Evolutionary conservation across 441 rosid genomes (phyloP).

Genomic region (Brassica balearica): DNA sequence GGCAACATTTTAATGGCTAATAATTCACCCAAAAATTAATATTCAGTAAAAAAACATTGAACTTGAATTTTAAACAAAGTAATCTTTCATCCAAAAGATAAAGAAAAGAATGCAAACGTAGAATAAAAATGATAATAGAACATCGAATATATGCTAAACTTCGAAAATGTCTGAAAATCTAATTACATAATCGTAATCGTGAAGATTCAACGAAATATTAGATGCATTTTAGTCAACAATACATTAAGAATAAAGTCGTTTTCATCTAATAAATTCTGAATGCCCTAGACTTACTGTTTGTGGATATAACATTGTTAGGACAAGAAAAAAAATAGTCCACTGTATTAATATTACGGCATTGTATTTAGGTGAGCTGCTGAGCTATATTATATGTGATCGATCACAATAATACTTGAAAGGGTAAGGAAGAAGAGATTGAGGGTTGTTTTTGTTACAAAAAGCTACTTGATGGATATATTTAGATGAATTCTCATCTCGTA

Average conservation of each 20-base stretch:
- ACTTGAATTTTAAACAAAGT: no score
- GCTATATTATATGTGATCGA: neutral
- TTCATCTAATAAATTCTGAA: no score
- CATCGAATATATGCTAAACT: no score
- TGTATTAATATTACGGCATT: constrained; percentile 24
- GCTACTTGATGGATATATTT: neutral
- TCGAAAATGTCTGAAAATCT: no score
- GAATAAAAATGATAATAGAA: no score
- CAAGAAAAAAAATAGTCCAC: neutral
- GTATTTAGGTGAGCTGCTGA: constrained; percentile 32
- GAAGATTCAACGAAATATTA: neutral
- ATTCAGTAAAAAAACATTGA: no score
- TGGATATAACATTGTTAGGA: constrained; percentile 2
- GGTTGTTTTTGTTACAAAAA: neutral
- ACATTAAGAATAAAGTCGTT: no score
- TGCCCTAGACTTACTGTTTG: neutral
- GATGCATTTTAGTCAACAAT: neutral
- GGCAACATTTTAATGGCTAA: no score
- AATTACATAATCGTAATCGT: no score
- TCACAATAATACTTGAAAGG: neutral
- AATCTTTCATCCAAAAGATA: no score
- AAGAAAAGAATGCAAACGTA: no score
- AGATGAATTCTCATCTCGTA: neutral
- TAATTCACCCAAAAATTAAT: no score
- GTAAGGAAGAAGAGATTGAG: neutral